A percentile compares a stretch with the other conserved stretches of the same genome.
Conservation (phyloP, 495 filamentous ascomycete species). For the Daldinia grandis region DNA sequence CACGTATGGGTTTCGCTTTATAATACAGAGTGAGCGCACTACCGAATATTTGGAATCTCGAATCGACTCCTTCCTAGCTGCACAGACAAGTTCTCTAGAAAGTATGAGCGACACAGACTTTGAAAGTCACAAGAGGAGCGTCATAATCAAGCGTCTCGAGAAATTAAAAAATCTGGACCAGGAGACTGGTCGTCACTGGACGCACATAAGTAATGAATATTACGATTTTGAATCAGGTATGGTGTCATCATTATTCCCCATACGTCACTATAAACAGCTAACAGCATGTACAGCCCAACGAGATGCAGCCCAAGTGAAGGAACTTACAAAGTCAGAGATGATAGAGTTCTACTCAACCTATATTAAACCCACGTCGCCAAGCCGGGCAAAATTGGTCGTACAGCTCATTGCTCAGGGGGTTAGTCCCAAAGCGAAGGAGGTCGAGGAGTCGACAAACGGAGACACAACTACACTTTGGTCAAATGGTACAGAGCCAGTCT, state of each 20-base stretch:
- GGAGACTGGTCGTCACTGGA: slow-evolving; percentile 85
- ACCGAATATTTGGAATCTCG: slow-evolving; percentile 83
- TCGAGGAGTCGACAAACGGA: slow-evolving; percentile 52
- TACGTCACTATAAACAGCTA: slow-evolving; percentile 7
- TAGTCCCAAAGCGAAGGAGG: slow-evolving; percentile 48
- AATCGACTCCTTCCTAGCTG: slow-evolving; percentile 82
- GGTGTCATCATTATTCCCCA: slow-evolving; percentile 38
- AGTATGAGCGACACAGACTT: slow-evolving; percentile 87
- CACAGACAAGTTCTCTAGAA: slow-evolving; percentile 69
- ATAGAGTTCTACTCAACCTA: slow-evolving; percentile 79
- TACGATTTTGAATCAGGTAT: slow-evolving; percentile 87
- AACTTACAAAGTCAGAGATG: slow-evolving; percentile 79
- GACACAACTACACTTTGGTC: slow-evolving; percentile 38
- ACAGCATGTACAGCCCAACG: slow-evolving; percentile 63
- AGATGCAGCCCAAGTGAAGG: slow-evolving; percentile 78
- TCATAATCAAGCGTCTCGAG: slow-evolving; percentile 88
- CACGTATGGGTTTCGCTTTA: slow-evolving; percentile 83
- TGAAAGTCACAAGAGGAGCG: slow-evolving; percentile 86
- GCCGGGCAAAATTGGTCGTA: slow-evolving; percentile 80
- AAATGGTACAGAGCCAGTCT: slow-evolving; percentile 55
- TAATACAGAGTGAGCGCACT: slow-evolving; percentile 93
- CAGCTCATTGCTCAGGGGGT: slow-evolving; percentile 80
- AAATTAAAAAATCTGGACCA: slow-evolving; percentile 91
- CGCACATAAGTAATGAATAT: slow-evolving; percentile 82
- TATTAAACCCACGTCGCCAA: slow-evolving; percentile 76